Conservation (phyloP, 495 filamentous ascomycete species). For the Chaetomium tenue region DNA sequence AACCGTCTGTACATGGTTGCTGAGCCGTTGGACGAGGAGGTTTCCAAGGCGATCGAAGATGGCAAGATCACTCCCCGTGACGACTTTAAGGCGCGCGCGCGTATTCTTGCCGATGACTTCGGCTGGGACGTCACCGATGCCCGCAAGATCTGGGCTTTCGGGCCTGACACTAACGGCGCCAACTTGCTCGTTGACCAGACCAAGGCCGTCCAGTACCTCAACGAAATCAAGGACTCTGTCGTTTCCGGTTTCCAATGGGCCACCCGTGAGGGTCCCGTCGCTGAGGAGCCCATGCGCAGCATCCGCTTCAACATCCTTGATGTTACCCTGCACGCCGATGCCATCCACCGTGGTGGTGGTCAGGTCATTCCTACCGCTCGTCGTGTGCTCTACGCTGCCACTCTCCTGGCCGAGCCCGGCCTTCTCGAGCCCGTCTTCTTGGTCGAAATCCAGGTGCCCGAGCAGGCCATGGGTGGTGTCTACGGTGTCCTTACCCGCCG, state of each 20-base stretch:
- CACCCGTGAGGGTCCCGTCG: slow-evolving; percentile 92
- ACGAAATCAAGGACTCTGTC: slow-evolving; percentile 99
- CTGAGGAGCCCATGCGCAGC: slow-evolving; percentile 96
- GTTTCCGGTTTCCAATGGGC: slow-evolving; percentile 99
- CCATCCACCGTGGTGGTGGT: slow-evolving; percentile 98
- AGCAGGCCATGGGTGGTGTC: slow-evolving; percentile 99
- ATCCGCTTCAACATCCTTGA: slow-evolving; percentile 98
- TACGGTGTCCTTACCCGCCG: slow-evolving; percentile 98
- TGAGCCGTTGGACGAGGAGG: slow-evolving; percentile 84
- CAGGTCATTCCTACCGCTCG: slow-evolving; percentile 97
- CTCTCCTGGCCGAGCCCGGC: slow-evolving; percentile 85
- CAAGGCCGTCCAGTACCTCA: slow-evolving; percentile 99
- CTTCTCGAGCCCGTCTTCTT: slow-evolving; percentile 97
- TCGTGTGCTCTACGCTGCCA: slow-evolving; percentile 92
- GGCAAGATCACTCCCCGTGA: slow-evolving; percentile 95
- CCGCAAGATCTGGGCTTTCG: slow-evolving; percentile 99
- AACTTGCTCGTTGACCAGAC: slow-evolving; percentile 99
- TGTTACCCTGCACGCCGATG: slow-evolving; percentile 99
- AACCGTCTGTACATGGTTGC: slow-evolving; percentile 97
- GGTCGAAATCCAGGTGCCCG: slow-evolving; percentile 98
- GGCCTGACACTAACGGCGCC: slow-evolving; percentile 94
- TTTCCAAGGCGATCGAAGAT: slow-evolving; percentile 82
- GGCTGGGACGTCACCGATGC: slow-evolving; percentile 99
- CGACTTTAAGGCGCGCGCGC: slow-evolving; percentile 98
- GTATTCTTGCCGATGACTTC: slow-evolving; percentile 93